Evolutionary conservation across 2,329 filamentous ascomycete genomes (phyloP), one percentile per base, ranked within the genome.

Genomic region (Penicillium brevicompactum): DNA sequence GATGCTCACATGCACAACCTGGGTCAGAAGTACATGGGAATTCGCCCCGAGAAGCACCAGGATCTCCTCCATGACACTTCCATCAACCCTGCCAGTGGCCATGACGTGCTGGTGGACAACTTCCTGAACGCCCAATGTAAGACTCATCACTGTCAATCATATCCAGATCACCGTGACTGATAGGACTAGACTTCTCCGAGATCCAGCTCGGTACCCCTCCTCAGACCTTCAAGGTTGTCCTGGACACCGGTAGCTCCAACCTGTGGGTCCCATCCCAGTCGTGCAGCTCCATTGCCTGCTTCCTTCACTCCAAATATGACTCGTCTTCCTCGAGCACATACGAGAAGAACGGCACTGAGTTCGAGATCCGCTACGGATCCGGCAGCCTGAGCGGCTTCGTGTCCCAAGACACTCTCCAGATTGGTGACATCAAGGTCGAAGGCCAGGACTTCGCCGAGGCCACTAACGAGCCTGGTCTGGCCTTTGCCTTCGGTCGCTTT

Each of bases 241-340:
- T 99, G 62, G 94, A 99, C 77, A 99, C 94, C 27, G 94, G 94
- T 69, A 97, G 92, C 84, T 97, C 94, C 75, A 99, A 99, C 83
- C 85, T 99, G 61, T 99, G 95, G 95, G 92, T 99, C 57, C 95
- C 95, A 38, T 96, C 92, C 22, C 82, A 85, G 54, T 83, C 91
- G 72, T 99, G 95, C 77, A 87, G 85, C 72, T 97, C 92, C 72
- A 99, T 99, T 72, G 95, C 94, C 63, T 99, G 94, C 85, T 99
- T 93, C 80, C 87, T 99, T 57, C 94, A 99, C 84, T 87, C 79
- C 77, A 99, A 95, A 81, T 99, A 97, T 81, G 92, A 97, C 78
- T 94, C 92, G 55, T 89, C 87, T 37, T 80, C 87, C 4, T 99
- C 95, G 46, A 93, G 88, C 18, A 90, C 91, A 46, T 96, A 92